A percentile compares a stretch with the other conserved stretches of the same genome.
Conservation (phyloP, 2,329 filamentous ascomycete species). For the Trichoderma koningii region DNA sequence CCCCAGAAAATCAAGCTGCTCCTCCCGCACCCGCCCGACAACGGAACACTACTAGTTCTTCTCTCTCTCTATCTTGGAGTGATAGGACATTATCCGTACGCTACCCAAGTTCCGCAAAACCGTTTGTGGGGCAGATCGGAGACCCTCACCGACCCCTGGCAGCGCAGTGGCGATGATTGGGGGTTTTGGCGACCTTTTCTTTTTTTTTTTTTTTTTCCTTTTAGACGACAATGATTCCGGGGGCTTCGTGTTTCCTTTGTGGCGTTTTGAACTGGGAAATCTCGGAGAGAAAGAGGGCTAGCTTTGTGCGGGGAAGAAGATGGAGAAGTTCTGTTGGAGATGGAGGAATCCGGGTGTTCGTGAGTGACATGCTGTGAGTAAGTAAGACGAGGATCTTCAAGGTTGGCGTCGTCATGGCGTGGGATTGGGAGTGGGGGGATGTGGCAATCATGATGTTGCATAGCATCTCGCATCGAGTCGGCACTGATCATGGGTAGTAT, state of each 20-base stretch:
- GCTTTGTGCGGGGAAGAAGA: slow-evolving; percentile 14
- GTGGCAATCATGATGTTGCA: slow-evolving; percentile 8
- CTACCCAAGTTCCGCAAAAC: neutral
- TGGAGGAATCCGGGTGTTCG: neutral
- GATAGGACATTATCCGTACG: too few relatives aligned
- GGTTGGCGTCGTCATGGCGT: neutral
- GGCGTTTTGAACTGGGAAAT: neutral
- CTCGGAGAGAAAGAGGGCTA: neutral
- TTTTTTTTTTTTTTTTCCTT: too few relatives aligned
- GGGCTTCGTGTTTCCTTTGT: too few relatives aligned
- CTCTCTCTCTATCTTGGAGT: too few relatives aligned
- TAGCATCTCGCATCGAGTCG: slow-evolving; percentile 1
- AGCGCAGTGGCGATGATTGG: slow-evolving; percentile 1
- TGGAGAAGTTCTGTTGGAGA: neutral
- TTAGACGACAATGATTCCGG: too few relatives aligned
- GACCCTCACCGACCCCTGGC: slow-evolving; percentile 29
- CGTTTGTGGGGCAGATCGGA: slow-evolving; percentile 26
- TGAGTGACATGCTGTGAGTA: neutral
- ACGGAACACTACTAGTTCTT: too few relatives aligned
- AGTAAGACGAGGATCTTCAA: neutral
- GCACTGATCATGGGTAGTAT: neutral
- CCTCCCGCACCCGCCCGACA: too few relatives aligned
- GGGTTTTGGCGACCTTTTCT: too few relatives aligned
- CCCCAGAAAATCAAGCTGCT: too few relatives aligned
- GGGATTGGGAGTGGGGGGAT: slow-evolving; percentile 3